Percentiles rank a stretch among this genome's conserved stretches.
Conservation (phyloP, 257 asterid species). For the Parsonsia alboflavescens region DNA sequence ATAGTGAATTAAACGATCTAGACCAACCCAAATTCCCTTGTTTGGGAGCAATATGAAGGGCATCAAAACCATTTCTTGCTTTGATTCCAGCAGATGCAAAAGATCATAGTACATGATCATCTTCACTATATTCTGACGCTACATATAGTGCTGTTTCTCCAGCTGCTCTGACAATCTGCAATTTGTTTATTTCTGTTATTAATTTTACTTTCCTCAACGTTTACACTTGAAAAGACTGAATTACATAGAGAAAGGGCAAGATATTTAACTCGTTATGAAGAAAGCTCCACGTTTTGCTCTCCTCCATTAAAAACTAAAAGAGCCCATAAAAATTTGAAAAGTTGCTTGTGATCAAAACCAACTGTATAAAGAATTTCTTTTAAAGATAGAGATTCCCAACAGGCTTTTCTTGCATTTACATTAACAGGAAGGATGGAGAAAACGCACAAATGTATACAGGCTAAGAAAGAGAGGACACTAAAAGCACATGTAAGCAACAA, state of each 20-base stretch:
- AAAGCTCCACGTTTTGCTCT: conserved; percentile 33
- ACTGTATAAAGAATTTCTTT: conserved; percentile 8
- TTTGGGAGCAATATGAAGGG: conserved; percentile 51
- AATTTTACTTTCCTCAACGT: conserved; percentile 9
- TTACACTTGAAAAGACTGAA: conserved; percentile 27
- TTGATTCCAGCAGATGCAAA: conserved; percentile 44
- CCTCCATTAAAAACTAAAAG: conserved; percentile 27
- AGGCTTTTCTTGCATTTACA: background rate
- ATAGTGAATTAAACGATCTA: background rate
- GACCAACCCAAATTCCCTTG: conserved; percentile 48
- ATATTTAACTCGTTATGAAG: conserved; percentile 46
- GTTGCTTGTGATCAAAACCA: conserved; percentile 21
- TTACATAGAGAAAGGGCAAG: conserved; percentile 13
- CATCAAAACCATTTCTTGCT: conserved; percentile 48
- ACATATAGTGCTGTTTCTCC: conserved; percentile 46
- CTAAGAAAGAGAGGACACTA: conserved; percentile 32
- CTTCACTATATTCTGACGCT: conserved; percentile 45
- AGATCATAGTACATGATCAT: conserved; percentile 37
- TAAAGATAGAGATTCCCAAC: background rate
- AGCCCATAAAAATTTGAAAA: conserved; percentile 19
- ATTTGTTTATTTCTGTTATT: background rate
- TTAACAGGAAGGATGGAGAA: background rate
- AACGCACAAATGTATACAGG: conserved; percentile 29
- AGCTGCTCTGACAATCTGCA: conserved; percentile 16
- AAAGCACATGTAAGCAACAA: conserved; percentile 59